Evolutionary conservation across 768 basidiomycete species (phyloP).

Genomic region (Pulveroboletus sp.): DNA sequence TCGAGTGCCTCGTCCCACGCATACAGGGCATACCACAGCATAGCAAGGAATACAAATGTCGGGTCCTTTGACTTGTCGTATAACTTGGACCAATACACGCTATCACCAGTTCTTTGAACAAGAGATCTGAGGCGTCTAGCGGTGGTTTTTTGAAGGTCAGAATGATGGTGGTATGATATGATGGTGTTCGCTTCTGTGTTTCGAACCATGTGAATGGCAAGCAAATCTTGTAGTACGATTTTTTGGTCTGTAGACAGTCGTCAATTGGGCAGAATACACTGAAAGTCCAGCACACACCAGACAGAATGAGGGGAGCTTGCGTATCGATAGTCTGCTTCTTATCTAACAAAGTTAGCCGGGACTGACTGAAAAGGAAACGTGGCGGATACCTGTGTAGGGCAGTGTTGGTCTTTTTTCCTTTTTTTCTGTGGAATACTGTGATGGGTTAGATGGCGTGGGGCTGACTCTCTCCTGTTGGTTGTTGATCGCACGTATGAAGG

Average conservation of each 20-base stretch:
- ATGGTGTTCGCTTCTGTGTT: constrained; percentile 23
- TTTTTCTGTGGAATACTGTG: not conserved
- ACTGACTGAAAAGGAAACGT: not conserved
- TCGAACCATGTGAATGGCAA: constrained; percentile 41
- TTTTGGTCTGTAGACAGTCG: constrained; percentile 13
- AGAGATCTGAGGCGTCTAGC: constrained; percentile 28
- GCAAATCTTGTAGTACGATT: constrained; percentile 33
- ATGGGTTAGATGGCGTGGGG: constrained; percentile 19
- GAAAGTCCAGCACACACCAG: constrained; percentile 6
- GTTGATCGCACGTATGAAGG: constrained; percentile 39
- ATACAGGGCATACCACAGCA: constrained; percentile 60
- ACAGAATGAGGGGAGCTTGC: constrained; percentile 30
- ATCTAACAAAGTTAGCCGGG: constrained; percentile 12
- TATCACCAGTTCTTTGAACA: constrained; percentile 31
- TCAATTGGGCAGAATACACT: not conserved
- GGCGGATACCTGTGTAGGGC: constrained; percentile 15
- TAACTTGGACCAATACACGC: constrained; percentile 37
- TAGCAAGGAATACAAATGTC: constrained; percentile 34
- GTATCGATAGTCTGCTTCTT: constrained; percentile 30
- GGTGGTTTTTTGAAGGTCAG: constrained; percentile 24
- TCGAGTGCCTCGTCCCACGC: constrained; percentile 63
- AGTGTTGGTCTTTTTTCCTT: constrained; percentile 2
- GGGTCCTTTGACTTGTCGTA: constrained; percentile 31
- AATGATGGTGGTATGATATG: constrained; percentile 36
- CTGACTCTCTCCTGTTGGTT: constrained; percentile 17